These are phyloP conservation scores for Kokia cookei DNA, from an alignment of 441 rosid species.

Conservation along the genomic window DNA sequence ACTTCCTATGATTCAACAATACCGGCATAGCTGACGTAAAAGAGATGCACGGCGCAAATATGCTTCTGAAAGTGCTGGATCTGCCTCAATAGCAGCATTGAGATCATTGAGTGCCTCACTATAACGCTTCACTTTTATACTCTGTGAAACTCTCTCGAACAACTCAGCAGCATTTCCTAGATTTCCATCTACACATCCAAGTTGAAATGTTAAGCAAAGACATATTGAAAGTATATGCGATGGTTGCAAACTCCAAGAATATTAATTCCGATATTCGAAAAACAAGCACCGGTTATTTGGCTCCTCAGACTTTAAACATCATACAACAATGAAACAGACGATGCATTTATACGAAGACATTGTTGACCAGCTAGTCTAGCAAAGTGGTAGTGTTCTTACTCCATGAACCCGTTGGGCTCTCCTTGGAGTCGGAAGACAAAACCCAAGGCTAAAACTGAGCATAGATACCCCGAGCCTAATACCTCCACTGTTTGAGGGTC, in stretches of 20 bases:
- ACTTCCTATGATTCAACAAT: neutral
- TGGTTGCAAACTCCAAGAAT: neutral
- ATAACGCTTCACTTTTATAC: constrained; percentile 68
- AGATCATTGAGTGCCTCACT: constrained; percentile 87
- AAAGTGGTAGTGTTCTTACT: no score
- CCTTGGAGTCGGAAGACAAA: no score
- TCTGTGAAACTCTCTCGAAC: constrained; percentile 69
- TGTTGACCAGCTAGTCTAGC: neutral
- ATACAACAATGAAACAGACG: neutral
- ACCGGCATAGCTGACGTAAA: constrained; percentile 94
- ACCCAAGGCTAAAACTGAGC: no score
- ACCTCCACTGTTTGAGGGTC: no score
- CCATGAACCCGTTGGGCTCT: no score
- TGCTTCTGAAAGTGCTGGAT: constrained; percentile 87
- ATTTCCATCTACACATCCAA: constrained; percentile 45
- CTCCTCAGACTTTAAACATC: neutral
- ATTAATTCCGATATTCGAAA: neutral
- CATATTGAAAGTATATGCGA: neutral
- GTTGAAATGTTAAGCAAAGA: neutral
- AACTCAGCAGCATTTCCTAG: constrained; percentile 58
- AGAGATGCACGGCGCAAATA: constrained; percentile 64
- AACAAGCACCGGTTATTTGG: neutral
- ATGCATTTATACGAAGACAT: neutral
- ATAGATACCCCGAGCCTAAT: no score
- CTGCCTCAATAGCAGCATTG: constrained; percentile 87